Percentiles rank a stretch among this genome's conserved stretches.
Evolutionary conservation across 495 filamentous ascomycete species (phyloP).

Genomic region (Aspergillus egyptiacus): DNA sequence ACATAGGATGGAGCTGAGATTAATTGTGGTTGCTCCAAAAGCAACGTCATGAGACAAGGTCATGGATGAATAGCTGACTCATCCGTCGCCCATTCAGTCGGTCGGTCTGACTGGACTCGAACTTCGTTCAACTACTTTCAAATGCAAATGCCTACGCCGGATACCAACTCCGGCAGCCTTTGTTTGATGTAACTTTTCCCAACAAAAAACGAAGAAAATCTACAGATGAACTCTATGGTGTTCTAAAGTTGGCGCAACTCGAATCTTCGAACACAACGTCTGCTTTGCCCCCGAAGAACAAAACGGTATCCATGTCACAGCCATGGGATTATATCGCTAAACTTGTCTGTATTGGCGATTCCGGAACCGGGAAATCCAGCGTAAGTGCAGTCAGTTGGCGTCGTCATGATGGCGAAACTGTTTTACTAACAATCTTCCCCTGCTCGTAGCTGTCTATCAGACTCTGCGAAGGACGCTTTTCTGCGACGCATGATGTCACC

Average conservation of each 20-base stretch:
- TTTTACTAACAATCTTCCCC: slow-evolving; percentile 11
- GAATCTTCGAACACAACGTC: background rate
- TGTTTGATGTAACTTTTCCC: background rate
- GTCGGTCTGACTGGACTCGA: no score
- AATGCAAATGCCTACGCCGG: no score
- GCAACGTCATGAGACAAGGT: slow-evolving; percentile 38
- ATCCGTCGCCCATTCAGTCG: slow-evolving; percentile 22
- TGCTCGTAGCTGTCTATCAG: slow-evolving; percentile 71
- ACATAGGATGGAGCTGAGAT: slow-evolving; percentile 7
- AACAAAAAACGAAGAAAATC: background rate
- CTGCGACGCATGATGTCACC: slow-evolving; percentile 87
- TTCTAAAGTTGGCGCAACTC: slow-evolving; percentile 12
- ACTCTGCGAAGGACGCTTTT: slow-evolving; percentile 95
- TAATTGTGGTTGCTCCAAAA: slow-evolving; percentile 14
- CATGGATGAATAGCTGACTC: slow-evolving; percentile 42
- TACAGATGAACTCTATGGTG: slow-evolving; percentile 17
- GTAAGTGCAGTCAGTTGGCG: slow-evolving; percentile 33
- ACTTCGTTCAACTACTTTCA: no score
- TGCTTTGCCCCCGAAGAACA: background rate
- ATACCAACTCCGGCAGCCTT: background rate
- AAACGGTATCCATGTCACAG: slow-evolving; percentile 54
- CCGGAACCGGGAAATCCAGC: slow-evolving; percentile 84
- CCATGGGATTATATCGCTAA: slow-evolving; percentile 99
- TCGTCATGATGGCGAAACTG: background rate
- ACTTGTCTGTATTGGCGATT: slow-evolving; percentile 95